Conservation (phyloP, 306 rosid species). For the Cucurbita moschata region DNA sequence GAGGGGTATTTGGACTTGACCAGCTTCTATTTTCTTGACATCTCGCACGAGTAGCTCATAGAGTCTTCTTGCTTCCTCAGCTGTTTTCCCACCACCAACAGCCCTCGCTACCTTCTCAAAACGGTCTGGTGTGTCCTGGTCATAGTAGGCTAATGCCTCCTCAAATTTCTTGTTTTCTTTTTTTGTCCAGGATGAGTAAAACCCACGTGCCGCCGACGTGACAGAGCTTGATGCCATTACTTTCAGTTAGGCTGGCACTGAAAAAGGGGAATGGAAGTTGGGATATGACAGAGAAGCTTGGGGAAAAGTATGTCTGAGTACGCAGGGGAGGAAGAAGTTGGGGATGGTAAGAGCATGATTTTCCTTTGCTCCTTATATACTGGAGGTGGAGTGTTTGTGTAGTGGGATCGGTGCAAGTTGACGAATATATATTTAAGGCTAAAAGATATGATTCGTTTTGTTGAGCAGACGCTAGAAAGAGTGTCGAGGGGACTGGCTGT, state of each 20-base stretch:
- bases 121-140: slow-evolving; percentile 68
- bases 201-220: slow-evolving; percentile 13
- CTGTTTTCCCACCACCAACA: slow-evolving; percentile 72
- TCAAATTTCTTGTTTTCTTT: slow-evolving; percentile 73
- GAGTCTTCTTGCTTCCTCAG: slow-evolving; percentile 58
- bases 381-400: slow-evolving; percentile 9
- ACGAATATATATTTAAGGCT: slow-evolving; percentile 15
- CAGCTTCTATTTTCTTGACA: slow-evolving; percentile 55
- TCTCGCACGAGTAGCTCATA: slow-evolving; percentile 69
- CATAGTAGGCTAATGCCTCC: slow-evolving; percentile 77
- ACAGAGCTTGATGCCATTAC: slow-evolving; percentile 27
- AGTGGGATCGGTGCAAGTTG: slow-evolving; percentile 39
- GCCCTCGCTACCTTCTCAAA: slow-evolving; percentile 81
- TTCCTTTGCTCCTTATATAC: slow-evolving; percentile 36
- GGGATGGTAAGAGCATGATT: slow-evolving; percentile 13
- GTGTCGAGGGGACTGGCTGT: slow-evolving; percentile 4
- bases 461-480: slow-evolving; percentile 9
- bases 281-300: not conserved
- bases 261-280: not conserved
- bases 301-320: not conserved
- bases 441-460: slow-evolving; percentile 36
- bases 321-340: slow-evolving; percentile 5
- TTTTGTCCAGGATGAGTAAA: slow-evolving; percentile 44
- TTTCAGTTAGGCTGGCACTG: not conserved
- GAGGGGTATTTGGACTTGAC: slow-evolving; percentile 50